These are phyloP conservation scores for Pinus taeda DNA, from an alignment of 75 land plant species.

Conservation along the genomic window DNA sequence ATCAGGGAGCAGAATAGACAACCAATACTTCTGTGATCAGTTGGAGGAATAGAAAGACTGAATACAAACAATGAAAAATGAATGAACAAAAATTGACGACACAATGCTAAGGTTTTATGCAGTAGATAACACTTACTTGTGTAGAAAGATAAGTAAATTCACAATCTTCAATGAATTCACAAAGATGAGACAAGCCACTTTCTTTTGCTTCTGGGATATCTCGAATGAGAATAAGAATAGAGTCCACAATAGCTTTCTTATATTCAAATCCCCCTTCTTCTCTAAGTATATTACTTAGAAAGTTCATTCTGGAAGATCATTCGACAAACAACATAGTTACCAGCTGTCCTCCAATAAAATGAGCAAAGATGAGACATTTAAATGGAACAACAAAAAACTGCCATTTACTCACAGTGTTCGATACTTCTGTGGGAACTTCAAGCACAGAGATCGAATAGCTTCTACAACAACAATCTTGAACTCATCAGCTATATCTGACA, in stretches of 20 bases:
- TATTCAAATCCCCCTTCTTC: slow-evolving; percentile 99
- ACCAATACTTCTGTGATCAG: neutral
- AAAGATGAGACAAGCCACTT: slow-evolving; percentile 85
- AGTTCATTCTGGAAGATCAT: slow-evolving; percentile 77
- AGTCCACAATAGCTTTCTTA: slow-evolving; percentile 98
- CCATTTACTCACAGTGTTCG: slow-evolving; percentile 73
- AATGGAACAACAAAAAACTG: neutral
- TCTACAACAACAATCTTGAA: slow-evolving; percentile 99
- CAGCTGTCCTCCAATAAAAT: neutral
- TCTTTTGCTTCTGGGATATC: slow-evolving; percentile 99
- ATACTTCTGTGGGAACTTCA: slow-evolving; percentile 93
- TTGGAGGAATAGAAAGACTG: neutral
- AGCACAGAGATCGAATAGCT: slow-evolving; percentile 90
- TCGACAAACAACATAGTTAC: slow-evolving; percentile 2
- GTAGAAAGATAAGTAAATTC: slow-evolving; percentile 97
- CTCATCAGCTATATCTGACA: slow-evolving; percentile 99
- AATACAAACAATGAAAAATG: neutral
- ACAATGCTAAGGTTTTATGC: neutral
- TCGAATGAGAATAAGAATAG: slow-evolving; percentile 91
- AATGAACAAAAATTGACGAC: neutral
- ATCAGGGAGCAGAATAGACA: neutral
- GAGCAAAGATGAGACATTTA: neutral
- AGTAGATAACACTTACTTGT: slow-evolving; percentile 51
- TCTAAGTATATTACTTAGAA: slow-evolving; percentile 89
- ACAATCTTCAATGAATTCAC: slow-evolving; percentile 99